phyloP scores from a whole-genome alignment of 2,329 filamentous ascomycete genomes.

The Hymenoscyphus scutula region DNA sequence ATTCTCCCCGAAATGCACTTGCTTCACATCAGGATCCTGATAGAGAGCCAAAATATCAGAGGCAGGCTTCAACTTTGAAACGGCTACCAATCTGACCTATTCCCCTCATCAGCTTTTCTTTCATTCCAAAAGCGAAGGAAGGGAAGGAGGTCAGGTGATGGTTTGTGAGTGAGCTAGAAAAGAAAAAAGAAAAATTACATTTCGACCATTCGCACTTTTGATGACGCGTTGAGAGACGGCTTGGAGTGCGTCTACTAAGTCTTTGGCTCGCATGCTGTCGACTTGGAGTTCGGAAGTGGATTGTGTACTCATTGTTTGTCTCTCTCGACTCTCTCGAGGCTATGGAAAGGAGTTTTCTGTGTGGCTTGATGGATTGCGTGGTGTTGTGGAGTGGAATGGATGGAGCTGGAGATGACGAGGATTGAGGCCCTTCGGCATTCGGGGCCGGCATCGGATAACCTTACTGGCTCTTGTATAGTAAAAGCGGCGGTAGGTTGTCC shows the following conservation, averaged over 20 bases:
- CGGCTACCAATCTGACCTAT: constrained; percentile 83
- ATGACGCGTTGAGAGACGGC: constrained; percentile 58
- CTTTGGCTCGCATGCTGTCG: constrained; percentile 58
- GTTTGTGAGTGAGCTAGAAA: constrained; percentile 9
- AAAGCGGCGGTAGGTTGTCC: not conserved
- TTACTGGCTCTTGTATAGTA: not conserved
- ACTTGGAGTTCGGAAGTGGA: constrained; percentile 52
- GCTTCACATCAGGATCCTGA: constrained; percentile 50
- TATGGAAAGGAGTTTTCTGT: not conserved
- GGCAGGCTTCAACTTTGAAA: constrained; percentile 93
- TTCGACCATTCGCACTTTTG: constrained; percentile 50
- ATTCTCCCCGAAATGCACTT: constrained; percentile 92
- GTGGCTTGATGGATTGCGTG: not conserved
- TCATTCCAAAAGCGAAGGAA: not conserved
- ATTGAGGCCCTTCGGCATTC: not conserved
- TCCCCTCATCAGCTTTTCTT: constrained; percentile 18
- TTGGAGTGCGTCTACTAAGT: constrained; percentile 61
- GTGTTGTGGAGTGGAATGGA: constrained; percentile 3
- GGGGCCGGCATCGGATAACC: not conserved
- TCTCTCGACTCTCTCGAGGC: not conserved
- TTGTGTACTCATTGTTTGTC: constrained; percentile 2
- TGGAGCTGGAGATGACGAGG: constrained; percentile 8
- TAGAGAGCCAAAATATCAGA: constrained; percentile 87
- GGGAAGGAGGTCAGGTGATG: not conserved
- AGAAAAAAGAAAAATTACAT: constrained; percentile 50